phyloP scores from a whole-genome alignment of 371 early-diverging fungal species.

The Blakeslea trispora region DNA sequence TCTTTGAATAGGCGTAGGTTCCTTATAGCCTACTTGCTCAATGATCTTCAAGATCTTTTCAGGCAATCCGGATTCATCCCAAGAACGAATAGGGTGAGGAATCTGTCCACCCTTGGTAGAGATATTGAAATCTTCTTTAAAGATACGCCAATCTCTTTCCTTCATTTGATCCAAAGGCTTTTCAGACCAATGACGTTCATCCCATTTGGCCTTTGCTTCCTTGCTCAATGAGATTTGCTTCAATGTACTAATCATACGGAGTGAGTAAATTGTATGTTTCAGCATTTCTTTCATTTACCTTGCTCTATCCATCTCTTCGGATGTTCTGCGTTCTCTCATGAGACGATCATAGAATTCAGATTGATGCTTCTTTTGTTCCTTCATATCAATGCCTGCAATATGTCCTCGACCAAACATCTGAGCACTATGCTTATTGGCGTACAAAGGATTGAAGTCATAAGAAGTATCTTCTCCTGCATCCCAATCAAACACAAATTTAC shows the following conservation, averaged over 20 bases:
- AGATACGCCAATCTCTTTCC: constrained; percentile 98
- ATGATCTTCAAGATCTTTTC: constrained; percentile 69
- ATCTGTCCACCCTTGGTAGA: constrained; percentile 90
- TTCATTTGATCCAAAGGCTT: constrained; percentile 91
- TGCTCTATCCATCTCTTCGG: constrained; percentile 69
- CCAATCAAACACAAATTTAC: constrained; percentile 98
- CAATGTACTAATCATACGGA: constrained; percentile 64
- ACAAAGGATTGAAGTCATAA: constrained; percentile 87
- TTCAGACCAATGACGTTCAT: constrained; percentile 94
- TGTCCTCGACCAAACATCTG: constrained; percentile 93
- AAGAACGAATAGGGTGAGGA: constrained; percentile 91
- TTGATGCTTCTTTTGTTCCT: constrained; percentile 71
- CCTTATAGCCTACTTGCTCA: constrained; percentile 81
- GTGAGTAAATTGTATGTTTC: too few relatives aligned
- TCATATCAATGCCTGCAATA: constrained; percentile 87
- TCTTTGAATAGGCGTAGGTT: constrained; percentile 98
- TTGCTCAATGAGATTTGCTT: constrained; percentile 63
- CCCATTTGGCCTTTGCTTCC: constrained; percentile 75
- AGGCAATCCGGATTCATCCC: constrained; percentile 85
- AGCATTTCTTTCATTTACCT: constrained; percentile 29
- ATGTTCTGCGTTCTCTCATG: constrained; percentile 67
- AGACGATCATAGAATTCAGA: constrained; percentile 73
- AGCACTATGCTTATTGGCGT: constrained; percentile 76
- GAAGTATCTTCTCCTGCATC: constrained; percentile 95
- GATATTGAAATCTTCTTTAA: constrained; percentile 96